phyloP scores from a whole-genome alignment of 2,329 filamentous ascomycete species.

The Aureobasidium lini region DNA sequence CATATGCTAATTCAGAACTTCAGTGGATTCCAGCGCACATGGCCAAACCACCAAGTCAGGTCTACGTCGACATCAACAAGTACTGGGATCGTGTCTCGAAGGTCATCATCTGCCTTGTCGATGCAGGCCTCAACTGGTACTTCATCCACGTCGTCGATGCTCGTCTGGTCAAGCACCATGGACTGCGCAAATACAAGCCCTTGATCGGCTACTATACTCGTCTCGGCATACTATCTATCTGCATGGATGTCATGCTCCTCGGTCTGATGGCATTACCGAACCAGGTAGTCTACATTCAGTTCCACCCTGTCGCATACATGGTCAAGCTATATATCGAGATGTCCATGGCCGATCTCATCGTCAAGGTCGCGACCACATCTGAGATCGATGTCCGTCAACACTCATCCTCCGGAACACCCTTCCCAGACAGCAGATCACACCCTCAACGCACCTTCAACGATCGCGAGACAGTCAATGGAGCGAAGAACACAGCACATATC shows the following conservation, averaged over 20 bases:
- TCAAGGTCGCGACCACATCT: conserved; percentile 27
- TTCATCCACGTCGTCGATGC: conserved; percentile 38
- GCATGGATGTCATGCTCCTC: conserved; percentile 36
- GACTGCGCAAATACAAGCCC: conserved; percentile 44
- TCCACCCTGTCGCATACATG: conserved; percentile 38
- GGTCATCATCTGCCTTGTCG: conserved; percentile 30
- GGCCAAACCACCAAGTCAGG: conserved; percentile 21
- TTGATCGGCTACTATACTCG: conserved; percentile 45
- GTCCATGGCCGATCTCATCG: conserved; percentile 45
- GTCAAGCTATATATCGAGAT: conserved; percentile 47
- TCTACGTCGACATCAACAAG: conserved; percentile 29
- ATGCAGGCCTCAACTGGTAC: conserved; percentile 32
- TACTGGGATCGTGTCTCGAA: conserved; percentile 34
- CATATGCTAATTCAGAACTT: neutral
- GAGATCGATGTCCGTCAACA: conserved; percentile 2
- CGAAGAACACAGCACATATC: neutral
- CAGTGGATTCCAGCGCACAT: conserved; percentile 33
- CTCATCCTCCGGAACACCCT: conserved; percentile 2
- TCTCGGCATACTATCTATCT: conserved; percentile 43
- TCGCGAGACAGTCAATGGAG: conserved; percentile 4
- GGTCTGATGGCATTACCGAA: conserved; percentile 13
- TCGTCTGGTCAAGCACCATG: conserved; percentile 39
- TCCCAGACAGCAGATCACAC: neutral
- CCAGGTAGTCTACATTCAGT: conserved; percentile 37
- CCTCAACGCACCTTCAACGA: neutral